Percentiles rank a stretch among this genome's conserved stretches.
Evolutionary conservation across 1,284 basidiomycete genomes (phyloP).

Genomic region (Boletus calvinii): DNA sequence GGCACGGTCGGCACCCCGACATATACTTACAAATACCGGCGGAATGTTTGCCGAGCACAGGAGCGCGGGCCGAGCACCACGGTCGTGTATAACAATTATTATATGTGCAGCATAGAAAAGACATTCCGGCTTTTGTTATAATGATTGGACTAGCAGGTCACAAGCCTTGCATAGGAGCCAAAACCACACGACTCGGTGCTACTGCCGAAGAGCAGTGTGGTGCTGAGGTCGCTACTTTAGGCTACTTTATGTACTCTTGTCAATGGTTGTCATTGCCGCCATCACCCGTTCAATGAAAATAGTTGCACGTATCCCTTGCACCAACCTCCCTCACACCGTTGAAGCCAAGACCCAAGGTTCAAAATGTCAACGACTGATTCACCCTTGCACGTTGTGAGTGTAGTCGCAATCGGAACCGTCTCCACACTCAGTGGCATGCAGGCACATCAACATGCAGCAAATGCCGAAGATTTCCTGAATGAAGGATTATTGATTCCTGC

Average conservation of each 20-base stretch:
- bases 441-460: conserved; percentile 80
- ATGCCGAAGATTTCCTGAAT: conserved; percentile 66
- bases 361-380: conserved; percentile 28
- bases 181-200: background rate
- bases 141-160: no score
- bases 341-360: background rate
- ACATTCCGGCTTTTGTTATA: no score
- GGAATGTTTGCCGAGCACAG: background rate
- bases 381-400: conserved; percentile 31
- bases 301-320: conserved; percentile 1
- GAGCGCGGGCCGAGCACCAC: no score
- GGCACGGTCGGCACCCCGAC: conserved; percentile 20
- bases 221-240: conserved; percentile 15
- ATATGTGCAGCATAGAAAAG: no score
- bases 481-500: conserved; percentile 68
- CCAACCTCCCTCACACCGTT: background rate
- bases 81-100: no score
- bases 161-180: no score
- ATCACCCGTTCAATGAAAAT: conserved; percentile 13
- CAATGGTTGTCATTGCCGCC: background rate
- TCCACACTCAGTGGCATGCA: conserved; percentile 30
- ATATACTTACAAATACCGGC: no score
- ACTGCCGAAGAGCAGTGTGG: background rate
- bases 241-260: background rate
- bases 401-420: background rate